Evolutionary conservation across 306 rosid species (phyloP).

Genomic region (Argentina anserina): DNA sequence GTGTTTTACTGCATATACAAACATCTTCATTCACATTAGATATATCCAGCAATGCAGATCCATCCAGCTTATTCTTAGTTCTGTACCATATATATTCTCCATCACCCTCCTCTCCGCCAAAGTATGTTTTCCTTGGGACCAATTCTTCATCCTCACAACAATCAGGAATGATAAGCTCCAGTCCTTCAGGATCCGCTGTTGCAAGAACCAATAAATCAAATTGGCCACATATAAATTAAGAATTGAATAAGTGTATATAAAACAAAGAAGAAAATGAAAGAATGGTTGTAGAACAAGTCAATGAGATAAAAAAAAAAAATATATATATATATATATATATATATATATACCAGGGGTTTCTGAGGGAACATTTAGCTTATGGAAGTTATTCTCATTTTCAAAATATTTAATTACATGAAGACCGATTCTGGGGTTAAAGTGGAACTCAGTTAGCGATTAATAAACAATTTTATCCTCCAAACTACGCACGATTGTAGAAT

Average conservation of each 20-base stretch:
- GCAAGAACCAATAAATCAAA: background rate
- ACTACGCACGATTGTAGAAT: background rate
- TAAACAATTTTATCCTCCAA: background rate
- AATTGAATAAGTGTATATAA: background rate
- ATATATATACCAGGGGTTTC: no score
- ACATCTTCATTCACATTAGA: conserved; percentile 51
- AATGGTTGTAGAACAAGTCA: background rate
- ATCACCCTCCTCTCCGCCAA: conserved; percentile 91
- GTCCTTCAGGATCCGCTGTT: conserved; percentile 79
- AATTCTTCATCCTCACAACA: conserved; percentile 58
- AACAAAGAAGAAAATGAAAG: conserved; percentile 2
- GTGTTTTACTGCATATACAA: conserved; percentile 52
- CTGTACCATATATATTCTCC: conserved; percentile 82
- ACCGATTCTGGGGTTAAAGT: background rate
- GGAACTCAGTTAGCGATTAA: background rate
- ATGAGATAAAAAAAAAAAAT: no score
- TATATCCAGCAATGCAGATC: conserved; percentile 54
- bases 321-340: no score
- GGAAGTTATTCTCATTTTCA: background rate
- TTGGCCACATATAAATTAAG: background rate
- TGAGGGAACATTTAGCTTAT: background rate
- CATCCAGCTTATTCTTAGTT: conserved; percentile 58
- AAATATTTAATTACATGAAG: background rate
- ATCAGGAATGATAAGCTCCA: conserved; percentile 69
- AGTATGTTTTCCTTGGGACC: conserved; percentile 55